Base-by-base conservation (phyloP, 768 basidiomycete species). In the Tephrocybe sp. region DNA sequence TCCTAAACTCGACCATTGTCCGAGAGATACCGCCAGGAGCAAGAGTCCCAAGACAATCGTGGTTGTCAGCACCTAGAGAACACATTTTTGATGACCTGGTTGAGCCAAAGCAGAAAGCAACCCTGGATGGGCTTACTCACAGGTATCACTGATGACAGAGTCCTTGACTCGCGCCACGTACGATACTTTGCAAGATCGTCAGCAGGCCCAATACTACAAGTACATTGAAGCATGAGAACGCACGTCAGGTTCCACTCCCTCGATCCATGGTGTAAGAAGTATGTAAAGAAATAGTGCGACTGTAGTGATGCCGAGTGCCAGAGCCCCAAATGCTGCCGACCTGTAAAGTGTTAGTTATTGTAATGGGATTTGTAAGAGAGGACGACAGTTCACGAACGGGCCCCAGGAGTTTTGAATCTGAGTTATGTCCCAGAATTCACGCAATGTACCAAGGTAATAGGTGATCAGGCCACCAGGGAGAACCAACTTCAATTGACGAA, bases 31-130 rank as follows among this genome's bases (percentile, higher is more conserved):
- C 10, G 78, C 75, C 23, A 85, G 73, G 16, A 82, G 63, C 17
- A 83, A 72, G 83, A 85, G 89, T 0, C 89, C 89, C 19, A 77
- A 60, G 19, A 90, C 78, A 52, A 87, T 89, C 1, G 85, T 82
- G 1, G 73, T 68, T 9, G 89, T 90, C 52, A 91, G 62, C 16
- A 81, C 54, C 78, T 80, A 32, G 16, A 20, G 45, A 39, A 35
- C 33, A 43, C 14, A n/a, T 51, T 33, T 31, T 48, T 8, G 50
- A 30, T 3, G 3, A 3, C 26, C 7, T 7, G 4, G 30, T 36
- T 16, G n/a, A 14, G 44, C 19, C 2, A 39, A 10, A 17, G 40
- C 17, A 52, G 17, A 16, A 13, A 5, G 10, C 20, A 20, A 33
- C 7, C 39, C 45, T 20, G 20, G 30, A 39, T 30, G 39, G 23